Percentiles rank a stretch among this genome's conserved stretches.
Evolutionary conservation across 495 filamentous ascomycete species (phyloP).

Genomic region (Stereocaulon alpinum): DNA sequence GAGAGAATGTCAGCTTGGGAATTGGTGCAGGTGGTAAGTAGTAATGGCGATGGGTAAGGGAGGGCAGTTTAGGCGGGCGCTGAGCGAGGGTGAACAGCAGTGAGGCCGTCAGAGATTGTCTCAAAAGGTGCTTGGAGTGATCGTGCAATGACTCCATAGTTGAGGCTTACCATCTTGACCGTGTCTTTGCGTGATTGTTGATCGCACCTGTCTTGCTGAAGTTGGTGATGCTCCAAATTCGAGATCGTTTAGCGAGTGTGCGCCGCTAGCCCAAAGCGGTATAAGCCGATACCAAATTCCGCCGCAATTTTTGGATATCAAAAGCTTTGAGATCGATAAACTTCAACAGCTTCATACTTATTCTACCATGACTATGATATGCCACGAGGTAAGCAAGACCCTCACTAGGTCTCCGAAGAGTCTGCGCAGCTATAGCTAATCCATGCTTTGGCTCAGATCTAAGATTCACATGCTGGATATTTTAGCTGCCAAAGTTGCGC

Average conservation of each 20-base stretch:
- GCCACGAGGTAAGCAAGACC: neutral
- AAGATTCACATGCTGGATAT: neutral
- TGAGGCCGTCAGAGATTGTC: neutral
- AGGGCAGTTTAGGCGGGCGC: neutral
- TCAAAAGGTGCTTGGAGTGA: too few relatives aligned
- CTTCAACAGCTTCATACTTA: neutral
- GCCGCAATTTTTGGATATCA: constrained; percentile 8
- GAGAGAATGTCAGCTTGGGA: constrained; percentile 12
- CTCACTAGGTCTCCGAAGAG: rapidly evolving
- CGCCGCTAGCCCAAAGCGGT: constrained; percentile 12
- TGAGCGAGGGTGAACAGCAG: neutral
- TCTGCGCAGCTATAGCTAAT: neutral
- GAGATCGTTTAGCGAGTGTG: constrained; percentile 20
- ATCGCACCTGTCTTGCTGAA: neutral
- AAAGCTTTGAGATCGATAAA: constrained; percentile 1
- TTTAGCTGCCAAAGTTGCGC: neutral
- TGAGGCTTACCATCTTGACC: constrained; percentile 44
- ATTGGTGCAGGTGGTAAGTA: neutral
- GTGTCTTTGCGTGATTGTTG: constrained; percentile 7
- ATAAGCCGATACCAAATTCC: constrained; percentile 7
- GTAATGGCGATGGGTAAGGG: neutral
- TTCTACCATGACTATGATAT: neutral
- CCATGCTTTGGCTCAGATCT: neutral
- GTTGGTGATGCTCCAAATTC: constrained; percentile 13
- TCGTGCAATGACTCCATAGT: too few relatives aligned